phyloP scores from a whole-genome alignment of 2,329 filamentous ascomycete genomes.

The Aulographum hederae region DNA sequence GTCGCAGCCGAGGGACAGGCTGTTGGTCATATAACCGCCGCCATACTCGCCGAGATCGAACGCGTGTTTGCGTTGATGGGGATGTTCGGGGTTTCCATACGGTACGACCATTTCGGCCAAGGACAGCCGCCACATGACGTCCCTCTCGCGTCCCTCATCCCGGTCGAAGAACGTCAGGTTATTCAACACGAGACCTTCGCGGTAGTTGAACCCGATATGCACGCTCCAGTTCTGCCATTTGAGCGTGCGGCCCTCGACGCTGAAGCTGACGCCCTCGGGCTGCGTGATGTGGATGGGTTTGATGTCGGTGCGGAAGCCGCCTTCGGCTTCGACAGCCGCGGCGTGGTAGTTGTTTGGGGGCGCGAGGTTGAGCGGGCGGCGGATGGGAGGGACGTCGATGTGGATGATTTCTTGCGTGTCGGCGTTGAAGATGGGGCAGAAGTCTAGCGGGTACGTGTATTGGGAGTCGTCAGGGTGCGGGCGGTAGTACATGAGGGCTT shows the following conservation, averaged over 20 bases:
- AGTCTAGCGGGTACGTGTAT: conserved; percentile 82
- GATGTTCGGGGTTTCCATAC: conserved; percentile 65
- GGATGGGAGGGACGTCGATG: conserved; percentile 65
- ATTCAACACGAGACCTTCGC: conserved; percentile 77
- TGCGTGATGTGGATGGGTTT: conserved; percentile 82
- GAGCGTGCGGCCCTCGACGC: conserved; percentile 52
- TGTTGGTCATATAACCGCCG: conserved; percentile 71
- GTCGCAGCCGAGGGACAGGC: conserved; percentile 57
- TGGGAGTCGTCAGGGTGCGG: conserved; percentile 72
- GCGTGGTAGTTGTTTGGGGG: conserved; percentile 66
- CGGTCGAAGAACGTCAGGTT: conserved; percentile 85
- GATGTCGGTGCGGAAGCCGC: conserved; percentile 59
- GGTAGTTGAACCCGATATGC: conserved; percentile 88
- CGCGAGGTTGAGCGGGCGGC: conserved; percentile 55
- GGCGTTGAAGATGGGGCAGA: conserved; percentile 79
- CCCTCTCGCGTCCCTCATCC: conserved; percentile 48
- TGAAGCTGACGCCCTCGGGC: conserved; percentile 77
- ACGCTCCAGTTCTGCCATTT: conserved; percentile 90
- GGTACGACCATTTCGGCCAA: conserved; percentile 90
- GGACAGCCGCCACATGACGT: conserved; percentile 76
- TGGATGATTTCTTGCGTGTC: conserved; percentile 62
- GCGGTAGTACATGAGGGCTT: conserved; percentile 90
- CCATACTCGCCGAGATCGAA: conserved; percentile 71
- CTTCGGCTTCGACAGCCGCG: conserved; percentile 49
- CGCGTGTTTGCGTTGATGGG: conserved; percentile 65